Evolutionary conservation across 305 asterid genomes (phyloP), one percentile per base, ranked within the genome.

Genomic region (Withania somnifera): DNA sequence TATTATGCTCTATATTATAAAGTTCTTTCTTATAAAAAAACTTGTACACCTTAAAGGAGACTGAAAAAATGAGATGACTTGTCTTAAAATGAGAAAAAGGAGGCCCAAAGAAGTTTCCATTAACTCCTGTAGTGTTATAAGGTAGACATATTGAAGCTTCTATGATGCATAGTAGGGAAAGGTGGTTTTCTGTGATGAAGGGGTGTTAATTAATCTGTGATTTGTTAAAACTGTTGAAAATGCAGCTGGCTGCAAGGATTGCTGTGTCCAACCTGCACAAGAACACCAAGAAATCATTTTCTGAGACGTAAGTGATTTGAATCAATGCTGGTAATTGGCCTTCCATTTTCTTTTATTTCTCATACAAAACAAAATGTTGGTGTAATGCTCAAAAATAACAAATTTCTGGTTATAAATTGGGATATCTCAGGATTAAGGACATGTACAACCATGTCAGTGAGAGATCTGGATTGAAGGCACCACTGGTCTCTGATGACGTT

Each of bases 241-340:
- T 79, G 82, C 92, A 96, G 99, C 85, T 96, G 94, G 99, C 99
- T 75, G 99, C 99, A 15, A 90, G 99, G 92, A 94, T 96, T 90
- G 98, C 95, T 6, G 98, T 96, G 83, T 96, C 99, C 10, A 94
- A 96, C 88, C 93, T 96, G 79, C 99, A 96, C 87, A 94, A 93
- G 89, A 94, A 91, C 84, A 96, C 98, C 0, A 94, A 92, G 91
- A 93, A 96, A 83, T 96, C 96, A 4, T 96, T 96, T 88, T 96
- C 99, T 14, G 98, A 96, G 81, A 93, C 99, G 99, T 94, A 88
- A 90, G 98, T 82, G 53, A 32, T 47, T 42, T 82, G 75, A 38
- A 30, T 17, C 42, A 34, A 28, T 20, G 20, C 10, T 80, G 38
- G 22, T 28, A 22, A 20, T 53, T 42, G 24, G 60, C 42, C 19